These are phyloP conservation scores for Tillandsia fasciculata DNA, from an alignment of 176 grass and related monocot genomes.

Conservation along the genomic window DNA sequence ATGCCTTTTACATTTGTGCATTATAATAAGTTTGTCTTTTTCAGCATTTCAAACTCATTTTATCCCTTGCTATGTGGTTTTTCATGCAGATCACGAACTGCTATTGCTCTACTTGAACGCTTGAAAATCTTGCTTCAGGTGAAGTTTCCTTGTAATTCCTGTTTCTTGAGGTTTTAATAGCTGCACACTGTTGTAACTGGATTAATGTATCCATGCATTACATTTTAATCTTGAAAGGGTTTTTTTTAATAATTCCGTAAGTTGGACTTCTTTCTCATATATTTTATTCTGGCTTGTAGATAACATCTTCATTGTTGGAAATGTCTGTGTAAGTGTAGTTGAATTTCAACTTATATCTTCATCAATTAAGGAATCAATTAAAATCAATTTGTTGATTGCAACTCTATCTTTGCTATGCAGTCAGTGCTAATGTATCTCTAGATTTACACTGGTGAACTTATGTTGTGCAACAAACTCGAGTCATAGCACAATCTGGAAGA, in stretches of 20 bases:
- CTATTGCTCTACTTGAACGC: conserved; percentile 93
- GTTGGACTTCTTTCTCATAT: background rate
- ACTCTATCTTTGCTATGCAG: too few species aligned
- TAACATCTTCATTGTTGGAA: background rate
- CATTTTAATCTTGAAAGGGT: background rate
- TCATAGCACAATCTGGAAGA: background rate
- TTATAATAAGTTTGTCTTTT: background rate
- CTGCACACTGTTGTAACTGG: background rate
- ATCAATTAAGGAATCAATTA: background rate
- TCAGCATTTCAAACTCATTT: background rate
- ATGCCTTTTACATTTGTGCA: background rate
- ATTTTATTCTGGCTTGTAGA: background rate
- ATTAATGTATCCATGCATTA: background rate
- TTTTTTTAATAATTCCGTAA: too few species aligned
- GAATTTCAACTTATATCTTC: background rate
- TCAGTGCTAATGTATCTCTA: too few species aligned
- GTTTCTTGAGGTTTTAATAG: background rate
- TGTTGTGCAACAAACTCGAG: background rate
- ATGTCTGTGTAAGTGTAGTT: background rate
- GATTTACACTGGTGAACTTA: too few species aligned
- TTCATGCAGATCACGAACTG: conserved; percentile 77
- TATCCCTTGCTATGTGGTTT: conserved; percentile 5
- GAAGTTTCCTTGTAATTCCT: conserved; percentile 5
- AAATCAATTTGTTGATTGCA: too few species aligned
- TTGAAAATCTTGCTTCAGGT: conserved; percentile 98